These are phyloP conservation scores for Backusella australiensis DNA, from an alignment of 192 early-diverging fungal genomes.

Conservation along the genomic window DNA sequence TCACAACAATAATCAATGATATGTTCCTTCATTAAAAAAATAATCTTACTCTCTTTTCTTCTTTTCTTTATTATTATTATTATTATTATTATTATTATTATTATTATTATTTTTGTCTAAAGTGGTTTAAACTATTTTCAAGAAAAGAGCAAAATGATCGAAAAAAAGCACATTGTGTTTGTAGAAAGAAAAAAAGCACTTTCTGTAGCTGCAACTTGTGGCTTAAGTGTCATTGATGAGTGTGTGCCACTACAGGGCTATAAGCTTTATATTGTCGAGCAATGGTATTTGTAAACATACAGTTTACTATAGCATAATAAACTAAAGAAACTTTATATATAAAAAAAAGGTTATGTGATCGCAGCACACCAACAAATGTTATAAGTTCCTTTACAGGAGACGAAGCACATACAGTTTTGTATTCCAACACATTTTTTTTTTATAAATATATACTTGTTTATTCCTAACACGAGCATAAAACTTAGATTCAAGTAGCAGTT, in stretches of 20 bases:
- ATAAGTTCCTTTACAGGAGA: constrained; percentile 47
- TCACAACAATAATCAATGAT: background rate
- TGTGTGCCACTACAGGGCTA: constrained; percentile 37
- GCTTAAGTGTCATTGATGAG: constrained; percentile 20
- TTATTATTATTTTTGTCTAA: background rate
- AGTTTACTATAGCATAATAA: too few relatives aligned
- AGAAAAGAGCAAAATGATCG: constrained; percentile 19
- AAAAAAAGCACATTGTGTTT: constrained; percentile 36
- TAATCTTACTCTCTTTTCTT: background rate
- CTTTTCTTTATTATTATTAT: background rate
- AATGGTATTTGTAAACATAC: constrained; percentile 31
- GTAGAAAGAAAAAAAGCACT: constrained; percentile 30
- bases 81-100: too few relatives aligned
- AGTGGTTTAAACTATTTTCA: background rate
- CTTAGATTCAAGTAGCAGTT: constrained; percentile 39
- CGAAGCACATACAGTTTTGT: constrained; percentile 29
- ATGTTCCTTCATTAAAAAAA: background rate
- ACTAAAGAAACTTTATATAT: background rate
- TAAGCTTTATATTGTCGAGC: constrained; percentile 46
- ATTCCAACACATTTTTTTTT: background rate
- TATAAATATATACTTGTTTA: background rate
- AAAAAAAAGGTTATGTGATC: constrained; percentile 38
- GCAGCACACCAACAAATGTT: constrained; percentile 34
- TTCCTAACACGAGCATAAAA: background rate
- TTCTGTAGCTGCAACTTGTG: constrained; percentile 23